phyloP scores from a whole-genome alignment of 2,329 filamentous ascomycete genomes.

The Trichoderma simmonsii region DNA sequence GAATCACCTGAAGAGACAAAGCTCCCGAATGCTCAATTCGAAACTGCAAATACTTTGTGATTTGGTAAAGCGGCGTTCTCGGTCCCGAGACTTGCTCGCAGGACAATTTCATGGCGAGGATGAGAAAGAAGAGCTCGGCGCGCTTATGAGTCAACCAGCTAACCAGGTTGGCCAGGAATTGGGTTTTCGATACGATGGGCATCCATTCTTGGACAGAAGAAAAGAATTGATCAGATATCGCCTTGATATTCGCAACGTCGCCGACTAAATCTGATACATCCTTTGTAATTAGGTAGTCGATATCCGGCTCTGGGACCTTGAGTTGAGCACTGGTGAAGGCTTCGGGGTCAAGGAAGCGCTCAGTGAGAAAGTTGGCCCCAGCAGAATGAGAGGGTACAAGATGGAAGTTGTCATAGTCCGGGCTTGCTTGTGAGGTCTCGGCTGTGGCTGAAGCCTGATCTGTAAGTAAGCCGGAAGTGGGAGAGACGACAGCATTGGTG shows the following conservation, averaged over 20 bases:
- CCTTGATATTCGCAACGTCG: slow-evolving; percentile 4
- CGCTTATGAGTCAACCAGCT: slow-evolving; percentile 4
- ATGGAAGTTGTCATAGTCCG: not conserved
- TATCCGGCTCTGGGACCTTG: not conserved
- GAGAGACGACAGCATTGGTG: not conserved
- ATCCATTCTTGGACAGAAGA: slow-evolving; percentile 16
- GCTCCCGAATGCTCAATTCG: slow-evolving; percentile 1
- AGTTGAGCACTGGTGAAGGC: slow-evolving; percentile 11
- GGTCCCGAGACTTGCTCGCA: not conserved
- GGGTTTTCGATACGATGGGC: slow-evolving; percentile 6
- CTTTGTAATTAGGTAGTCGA: not conserved
- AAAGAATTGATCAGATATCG: slow-evolving; percentile 1
- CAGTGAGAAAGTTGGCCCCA: slow-evolving; percentile 7
- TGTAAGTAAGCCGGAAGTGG: not conserved
- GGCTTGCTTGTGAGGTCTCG: not conserved
- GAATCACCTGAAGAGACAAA: not conserved
- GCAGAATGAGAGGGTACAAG: not conserved
- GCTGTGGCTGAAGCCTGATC: not conserved
- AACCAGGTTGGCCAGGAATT: slow-evolving; percentile 10
- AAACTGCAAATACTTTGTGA: slow-evolving; percentile 5
- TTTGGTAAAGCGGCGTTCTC: slow-evolving; percentile 4
- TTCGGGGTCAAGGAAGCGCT: slow-evolving; percentile 19
- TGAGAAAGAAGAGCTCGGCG: slow-evolving; percentile 11
- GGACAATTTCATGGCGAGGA: slow-evolving; percentile 14
- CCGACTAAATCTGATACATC: slow-evolving; percentile 12